Evolutionary conservation across 1,284 basidiomycete genomes (phyloP).

Genomic region (Golubevia sp.): DNA sequence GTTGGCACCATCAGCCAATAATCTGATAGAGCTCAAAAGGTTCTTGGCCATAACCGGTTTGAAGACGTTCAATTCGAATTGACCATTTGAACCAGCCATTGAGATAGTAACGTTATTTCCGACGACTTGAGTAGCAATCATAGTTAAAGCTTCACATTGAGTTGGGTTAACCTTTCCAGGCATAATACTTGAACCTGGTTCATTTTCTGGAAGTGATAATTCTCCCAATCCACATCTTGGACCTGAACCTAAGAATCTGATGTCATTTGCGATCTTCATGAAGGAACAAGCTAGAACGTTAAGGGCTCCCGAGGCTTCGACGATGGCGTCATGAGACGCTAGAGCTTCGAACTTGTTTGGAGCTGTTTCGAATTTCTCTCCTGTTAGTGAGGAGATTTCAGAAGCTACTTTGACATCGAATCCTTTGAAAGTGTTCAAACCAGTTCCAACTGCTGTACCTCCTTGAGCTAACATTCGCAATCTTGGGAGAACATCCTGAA

Average conservation of each 20-base stretch:
- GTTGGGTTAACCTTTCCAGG: slow-evolving; percentile 99
- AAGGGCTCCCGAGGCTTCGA: slow-evolving; percentile 93
- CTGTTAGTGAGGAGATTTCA: slow-evolving; percentile 90
- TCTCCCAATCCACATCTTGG: slow-evolving; percentile 97
- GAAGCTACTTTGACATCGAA: slow-evolving; percentile 93
- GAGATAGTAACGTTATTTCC: slow-evolving; percentile 95
- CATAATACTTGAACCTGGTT: slow-evolving; percentile 99
- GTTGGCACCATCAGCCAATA: slow-evolving; percentile 81
- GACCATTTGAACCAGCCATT: slow-evolving; percentile 89
- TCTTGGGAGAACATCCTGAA: slow-evolving; percentile 81
- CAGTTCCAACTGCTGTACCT: slow-evolving; percentile 95
- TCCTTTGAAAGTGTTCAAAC: slow-evolving; percentile 93
- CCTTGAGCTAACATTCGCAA: slow-evolving; percentile 92
- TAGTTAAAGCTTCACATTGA: slow-evolving; percentile 94
- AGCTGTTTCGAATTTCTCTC: slow-evolving; percentile 88
- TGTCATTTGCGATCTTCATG: slow-evolving; percentile 99
- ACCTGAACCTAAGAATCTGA: slow-evolving; percentile 95
- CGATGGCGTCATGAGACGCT: slow-evolving; percentile 93
- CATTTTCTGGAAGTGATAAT: slow-evolving; percentile 92
- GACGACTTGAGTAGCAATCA: slow-evolving; percentile 98
- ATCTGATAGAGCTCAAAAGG: slow-evolving; percentile 89
- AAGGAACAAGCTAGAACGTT: slow-evolving; percentile 92
- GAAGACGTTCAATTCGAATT: slow-evolving; percentile 99
- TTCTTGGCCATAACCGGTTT: slow-evolving; percentile 99
- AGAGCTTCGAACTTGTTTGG: slow-evolving; percentile 99